Evolutionary conservation across 1,284 basidiomycete species (phyloP).

Genomic region (Xerocomus amazonicus): DNA sequence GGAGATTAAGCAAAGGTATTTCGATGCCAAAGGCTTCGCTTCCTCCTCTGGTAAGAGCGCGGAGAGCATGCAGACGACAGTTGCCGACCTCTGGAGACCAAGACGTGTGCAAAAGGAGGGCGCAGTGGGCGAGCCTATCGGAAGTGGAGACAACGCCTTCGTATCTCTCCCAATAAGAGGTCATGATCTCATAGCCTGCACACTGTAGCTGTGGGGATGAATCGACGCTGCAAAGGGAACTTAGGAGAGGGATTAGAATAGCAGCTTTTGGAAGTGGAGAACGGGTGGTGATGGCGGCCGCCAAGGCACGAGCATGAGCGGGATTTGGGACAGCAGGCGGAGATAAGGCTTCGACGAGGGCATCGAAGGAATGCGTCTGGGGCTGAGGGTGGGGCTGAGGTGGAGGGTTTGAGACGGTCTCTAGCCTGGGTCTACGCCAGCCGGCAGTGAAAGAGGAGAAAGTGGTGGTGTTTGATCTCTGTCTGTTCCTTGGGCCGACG

Average conservation of each 20-base stretch:
- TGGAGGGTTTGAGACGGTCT: slow-evolving; percentile 31
- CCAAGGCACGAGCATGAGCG: slow-evolving; percentile 44
- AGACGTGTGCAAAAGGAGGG: slow-evolving; percentile 49
- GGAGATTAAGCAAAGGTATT: slow-evolving; percentile 46
- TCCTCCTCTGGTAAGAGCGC: slow-evolving; percentile 56
- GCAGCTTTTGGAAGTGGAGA: slow-evolving; percentile 49
- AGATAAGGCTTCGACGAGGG: slow-evolving; percentile 47
- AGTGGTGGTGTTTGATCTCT: slow-evolving; percentile 45
- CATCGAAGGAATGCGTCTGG: slow-evolving; percentile 39
- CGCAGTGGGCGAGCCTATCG: slow-evolving; percentile 58
- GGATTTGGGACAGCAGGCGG: slow-evolving; percentile 59
- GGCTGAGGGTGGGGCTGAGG: slow-evolving; percentile 17
- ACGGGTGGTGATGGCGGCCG: slow-evolving; percentile 36
- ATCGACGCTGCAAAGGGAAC: slow-evolving; percentile 50
- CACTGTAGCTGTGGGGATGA: slow-evolving; percentile 55
- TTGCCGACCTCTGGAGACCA: slow-evolving; percentile 71
- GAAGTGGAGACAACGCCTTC: slow-evolving; percentile 47
- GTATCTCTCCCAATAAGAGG: slow-evolving; percentile 60
- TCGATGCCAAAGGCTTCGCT: slow-evolving; percentile 64
- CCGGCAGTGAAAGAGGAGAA: slow-evolving; percentile 34
- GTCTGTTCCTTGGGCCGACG: slow-evolving; percentile 33
- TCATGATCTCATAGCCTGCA: slow-evolving; percentile 66
- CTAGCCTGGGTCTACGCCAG: slow-evolving; percentile 42
- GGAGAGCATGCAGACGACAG: slow-evolving; percentile 59
- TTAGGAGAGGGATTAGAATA: slow-evolving; percentile 53